These are phyloP conservation scores for Austroboletus eburneus DNA, from an alignment of 768 basidiomycete species.

Conservation along the genomic window DNA sequence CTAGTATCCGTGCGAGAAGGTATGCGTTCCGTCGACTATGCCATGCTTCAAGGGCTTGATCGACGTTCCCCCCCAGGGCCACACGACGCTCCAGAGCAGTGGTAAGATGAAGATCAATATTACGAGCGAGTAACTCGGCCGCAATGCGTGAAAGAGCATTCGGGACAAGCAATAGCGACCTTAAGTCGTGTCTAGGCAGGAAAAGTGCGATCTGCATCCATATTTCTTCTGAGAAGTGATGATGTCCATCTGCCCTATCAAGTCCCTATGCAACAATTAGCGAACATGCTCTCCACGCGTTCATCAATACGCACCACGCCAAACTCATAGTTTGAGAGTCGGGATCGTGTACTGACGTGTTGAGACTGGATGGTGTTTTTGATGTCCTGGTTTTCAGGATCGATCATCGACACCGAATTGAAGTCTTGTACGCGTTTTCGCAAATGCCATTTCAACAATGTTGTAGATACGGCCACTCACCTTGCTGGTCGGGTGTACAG, in stretches of 20 bases:
- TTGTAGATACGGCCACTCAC: slow-evolving; percentile 28
- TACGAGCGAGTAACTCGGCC: slow-evolving; percentile 60
- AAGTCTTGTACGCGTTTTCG: slow-evolving; percentile 43
- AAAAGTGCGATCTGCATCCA: slow-evolving; percentile 67
- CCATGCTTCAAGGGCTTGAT: slow-evolving; percentile 41
- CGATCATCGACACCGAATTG: slow-evolving; percentile 56
- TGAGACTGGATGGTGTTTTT: slow-evolving; percentile 53
- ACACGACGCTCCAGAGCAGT: slow-evolving; percentile 23
- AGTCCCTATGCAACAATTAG: slow-evolving; percentile 19
- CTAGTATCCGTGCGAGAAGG: slow-evolving; percentile 62
- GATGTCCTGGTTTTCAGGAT: slow-evolving; percentile 70
- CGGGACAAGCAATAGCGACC: slow-evolving; percentile 58
- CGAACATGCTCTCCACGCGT: neutral
- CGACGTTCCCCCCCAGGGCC: neutral
- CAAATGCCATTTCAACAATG: neutral
- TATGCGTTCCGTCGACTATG: slow-evolving; percentile 63
- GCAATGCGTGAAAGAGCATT: slow-evolving; percentile 69
- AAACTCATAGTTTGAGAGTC: no score
- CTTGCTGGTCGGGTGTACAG: slow-evolving; percentile 59
- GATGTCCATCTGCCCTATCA: slow-evolving; percentile 32
- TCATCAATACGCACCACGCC: slow-evolving; percentile 42
- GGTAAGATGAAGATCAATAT: slow-evolving; percentile 61
- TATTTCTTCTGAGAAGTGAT: slow-evolving; percentile 60
- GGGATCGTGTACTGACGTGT: slow-evolving; percentile 8
- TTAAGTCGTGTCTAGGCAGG: slow-evolving; percentile 62